Evolutionary conservation across 129 eudicot genomes (phyloP), one percentile per base, ranked within the genome.

Genomic region (Lactuca sativa): DNA sequence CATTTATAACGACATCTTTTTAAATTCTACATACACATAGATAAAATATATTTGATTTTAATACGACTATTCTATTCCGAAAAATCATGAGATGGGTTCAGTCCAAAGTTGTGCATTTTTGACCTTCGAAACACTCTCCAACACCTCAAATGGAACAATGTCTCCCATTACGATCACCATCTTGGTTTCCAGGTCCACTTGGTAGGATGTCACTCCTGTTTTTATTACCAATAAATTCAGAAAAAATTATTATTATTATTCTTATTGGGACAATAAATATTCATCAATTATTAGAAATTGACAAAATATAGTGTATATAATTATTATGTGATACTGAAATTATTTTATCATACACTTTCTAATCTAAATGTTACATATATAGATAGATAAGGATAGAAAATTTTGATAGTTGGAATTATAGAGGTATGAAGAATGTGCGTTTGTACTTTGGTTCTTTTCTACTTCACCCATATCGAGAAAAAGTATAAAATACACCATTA

Each of bases 141-240:
- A 85, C 37, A 92, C 98, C 81, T 92, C 86, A 58, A 81, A 85
- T 57, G 98, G 98, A 56, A 86, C 83, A 72, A 92, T 83, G 82
- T 92, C 98, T 72, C 98, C 98, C 62, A 78, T 85, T 18, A 92
- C 86, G 60, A 92, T 90, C 76, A 92, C 98, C 98, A 86, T 92
- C 81, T 92, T 89, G 70, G 89, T 82, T 73, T 92, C 98, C 86
- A 92, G 55, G 74, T 92, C 98, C 74, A 92, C 80, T 83, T 92
- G 81, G 75, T 92, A 92, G 14, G 96, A 89, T 53, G 86, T 86
- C 77, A 92, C 98, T 67, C 98, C 98, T 92, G 87, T 55, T 61
- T 67, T 53, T 16, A 34, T 56, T 33, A 30, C 17, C 73, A 75
- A 40, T 15, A 54, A 5, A 11, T 56, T 13, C 7, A 69, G 38